These are phyloP conservation scores for Talaromyces sp. DNA, from an alignment of 2,329 filamentous ascomycete genomes.

Conservation along the genomic window DNA sequence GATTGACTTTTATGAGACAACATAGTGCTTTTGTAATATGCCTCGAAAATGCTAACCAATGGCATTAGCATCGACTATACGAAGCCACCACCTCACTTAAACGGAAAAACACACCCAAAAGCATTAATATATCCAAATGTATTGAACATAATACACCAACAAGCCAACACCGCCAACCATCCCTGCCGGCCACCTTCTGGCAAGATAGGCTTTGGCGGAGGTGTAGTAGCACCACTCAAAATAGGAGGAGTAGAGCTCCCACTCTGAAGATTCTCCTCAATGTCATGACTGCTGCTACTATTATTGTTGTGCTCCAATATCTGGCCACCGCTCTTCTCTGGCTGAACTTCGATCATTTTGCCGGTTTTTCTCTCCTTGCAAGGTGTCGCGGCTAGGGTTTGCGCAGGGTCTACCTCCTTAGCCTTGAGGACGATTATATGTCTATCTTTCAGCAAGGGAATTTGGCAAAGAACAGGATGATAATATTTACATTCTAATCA, in stretches of 20 bases:
- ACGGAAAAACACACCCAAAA: constrained; percentile 10
- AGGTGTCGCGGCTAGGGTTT: not conserved
- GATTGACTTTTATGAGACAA: constrained; percentile 31
- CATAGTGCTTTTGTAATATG: constrained; percentile 42
- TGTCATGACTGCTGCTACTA: not conserved
- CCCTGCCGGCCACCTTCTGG: constrained; percentile 9
- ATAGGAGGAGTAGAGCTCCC: not conserved
- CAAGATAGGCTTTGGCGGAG: not conserved
- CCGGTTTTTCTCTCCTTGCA: not conserved
- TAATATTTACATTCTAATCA: not conserved
- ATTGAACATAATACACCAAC: constrained; percentile 17
- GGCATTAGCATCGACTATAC: not conserved
- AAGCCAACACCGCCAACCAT: constrained; percentile 12
- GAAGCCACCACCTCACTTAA: not conserved
- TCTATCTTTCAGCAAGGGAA: not conserved
- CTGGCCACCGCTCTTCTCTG: not conserved
- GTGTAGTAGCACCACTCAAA: not conserved
- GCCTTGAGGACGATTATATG: not conserved
- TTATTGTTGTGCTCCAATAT: not conserved
- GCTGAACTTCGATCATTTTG: not conserved
- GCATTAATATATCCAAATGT: constrained; percentile 18
- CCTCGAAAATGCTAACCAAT: constrained; percentile 35
- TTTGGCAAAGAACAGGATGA: not conserved
- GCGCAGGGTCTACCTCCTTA: not conserved
- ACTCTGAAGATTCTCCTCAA: not conserved